Evolutionary conservation across 2,329 filamentous ascomycete genomes (phyloP), one percentile per base, ranked within the genome.

Genomic region (Beauveria scarabaeidicola): DNA sequence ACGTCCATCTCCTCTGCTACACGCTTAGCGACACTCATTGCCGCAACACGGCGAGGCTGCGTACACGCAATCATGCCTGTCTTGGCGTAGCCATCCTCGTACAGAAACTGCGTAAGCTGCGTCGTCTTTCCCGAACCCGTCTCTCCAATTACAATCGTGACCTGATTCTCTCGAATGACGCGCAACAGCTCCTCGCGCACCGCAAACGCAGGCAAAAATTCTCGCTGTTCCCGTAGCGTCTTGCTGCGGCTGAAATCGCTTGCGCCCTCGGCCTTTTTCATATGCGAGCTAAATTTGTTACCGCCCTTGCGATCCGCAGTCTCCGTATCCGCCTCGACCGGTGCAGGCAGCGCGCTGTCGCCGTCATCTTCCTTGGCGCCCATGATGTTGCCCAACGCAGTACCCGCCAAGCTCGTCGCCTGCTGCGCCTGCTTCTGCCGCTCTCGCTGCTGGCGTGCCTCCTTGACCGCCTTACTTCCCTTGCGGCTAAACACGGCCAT

Each of bases 1-100:
- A 96, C 91, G 66, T 96, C 90, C 95, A 99, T 99, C 75, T 99
- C 94, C 75, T 99, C 94, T 61, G 90, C 91, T 43, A 99, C 94
- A 78, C 94, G 91, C 73, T 97, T 97, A 2, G 94, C 94, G 29
- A 99, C 94, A 75, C 92, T 97, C 94, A 99, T 99, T 23, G 94
- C 94, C 25, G 94, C 94, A 38, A 99, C 95, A 79, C 94, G 89
- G 67, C 94, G 85, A 56, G 94, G 94, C 66, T 99, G 94, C 1
- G 94, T 99, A 70, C 94, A 99, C 5, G 91, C 93, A 66, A 99
- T 97, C 81, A 97, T 86, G 52, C 94, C 94, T 36, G 81, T 76
- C 59, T 88, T 88, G 15, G 87, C 90, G 70, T 97, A 99, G 1
- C 95, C 95, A 67, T 97, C 94, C 73, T 99, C 94, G 69, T 95